Base-by-base conservation (phyloP, 352 stramenopile species). In the Globisporangium acanthophoron region DNA sequence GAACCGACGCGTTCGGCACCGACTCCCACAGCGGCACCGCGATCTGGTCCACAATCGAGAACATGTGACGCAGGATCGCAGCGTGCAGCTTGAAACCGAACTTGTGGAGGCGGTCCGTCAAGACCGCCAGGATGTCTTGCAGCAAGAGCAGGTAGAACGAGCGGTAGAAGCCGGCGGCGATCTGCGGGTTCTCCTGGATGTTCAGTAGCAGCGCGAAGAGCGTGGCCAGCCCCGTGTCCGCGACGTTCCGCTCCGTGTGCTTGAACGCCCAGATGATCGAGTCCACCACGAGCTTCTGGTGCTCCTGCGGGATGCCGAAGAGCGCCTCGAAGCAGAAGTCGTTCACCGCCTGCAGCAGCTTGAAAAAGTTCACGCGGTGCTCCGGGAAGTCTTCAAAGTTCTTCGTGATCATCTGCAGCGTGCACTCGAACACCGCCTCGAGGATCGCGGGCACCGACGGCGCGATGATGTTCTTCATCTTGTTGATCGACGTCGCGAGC, bases 221-320 rank as follows among this genome's bases (percentile, higher is more conserved):
- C 61, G 98, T 99, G 18, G 97, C 94, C 6, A 99, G 84, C 52
- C 96, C 95, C 80, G 90, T 99, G 66, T 99, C 97, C 21, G 94
- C 90, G 57, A 99, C 98, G 61, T 98, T 99, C 57, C 97, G 86
- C 71, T 99, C 97, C 21, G 96, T 99, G 73, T 99, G 97, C 79
- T 99, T 99, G 78, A 99, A 99, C 11, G 96, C 98, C 97, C 97
- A 99, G 52, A 99, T 97, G 62, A 99, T 96, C 50, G 92, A 97
- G 76, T 99, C 96, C 21, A 99, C 92, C 18, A 99, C 95, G 20
- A 99, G 85, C 75, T 99, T 99, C 73, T 99, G 96, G 61, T 99
- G 93, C 58, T 98, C 94, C 35, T 91, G 73, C 21, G 96, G 94
- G 51, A 99, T 98, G 55, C 87, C 96, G 73, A 99, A 99, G 45